Base-by-base conservation (phyloP, 1,284 basidiomycete species). In the Sphaerobolus stellatus region DNA sequence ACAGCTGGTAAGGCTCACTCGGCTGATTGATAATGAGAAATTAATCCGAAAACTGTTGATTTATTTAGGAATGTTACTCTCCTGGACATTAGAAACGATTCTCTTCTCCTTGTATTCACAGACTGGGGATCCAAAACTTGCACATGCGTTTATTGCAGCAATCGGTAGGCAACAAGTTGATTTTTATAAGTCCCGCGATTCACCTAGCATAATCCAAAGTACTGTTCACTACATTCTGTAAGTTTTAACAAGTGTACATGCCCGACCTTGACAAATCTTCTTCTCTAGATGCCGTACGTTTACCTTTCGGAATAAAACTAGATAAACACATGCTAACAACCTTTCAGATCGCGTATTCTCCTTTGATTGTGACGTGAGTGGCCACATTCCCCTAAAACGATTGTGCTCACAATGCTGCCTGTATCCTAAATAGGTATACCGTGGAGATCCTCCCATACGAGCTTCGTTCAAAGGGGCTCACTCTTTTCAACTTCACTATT, bases 391-490 rank as follows among this genome's bases (percentile, higher is more conserved):
- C 9, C 4, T 4, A 13, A 14, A 27, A 29, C 25, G 13, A 24
- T 44, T 20, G 9, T 20, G 6, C 4, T 51, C 36, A 57, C 43
- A 20, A 14, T 14, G 14, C 14, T 18, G 14, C 18, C 25, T 13
- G 18, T 25, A 25, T 33, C 33, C 14, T 30, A 36, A 16, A 46
- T 14, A 68, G 66, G 18, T 83, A 84, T 67, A 81, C 79, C 1
- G 73, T 83, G 51, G 82, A 84, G 64, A 83, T 83, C 57, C 66
- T 83, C 47, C 82, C 82, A 0, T 81, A 72, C 66, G 65, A 74
- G 16, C 70, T 86, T 43, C 80, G 83, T 38, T 79, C 84, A 20
- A 84, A 85, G 68, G 83, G 82, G 20, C 77, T 83, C 64, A 80
- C 77, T 24, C 67, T 84, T 11, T 81, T 78, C 70, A 78, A 77